phyloP scores from a whole-genome alignment of 192 early-diverging fungal species.

The Diversispora epigaea region DNA sequence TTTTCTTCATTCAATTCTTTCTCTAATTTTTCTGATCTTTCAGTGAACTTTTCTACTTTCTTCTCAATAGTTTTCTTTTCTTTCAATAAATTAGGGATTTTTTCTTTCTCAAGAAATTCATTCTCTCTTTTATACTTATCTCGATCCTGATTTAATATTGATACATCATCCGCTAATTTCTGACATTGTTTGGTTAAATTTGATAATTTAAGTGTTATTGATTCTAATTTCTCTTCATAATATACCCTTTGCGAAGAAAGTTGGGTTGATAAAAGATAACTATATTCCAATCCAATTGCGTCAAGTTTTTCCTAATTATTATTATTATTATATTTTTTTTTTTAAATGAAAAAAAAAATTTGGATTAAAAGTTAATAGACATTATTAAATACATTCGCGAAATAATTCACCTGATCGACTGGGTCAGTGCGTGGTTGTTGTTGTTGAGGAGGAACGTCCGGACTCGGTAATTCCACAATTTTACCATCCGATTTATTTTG shows the following conservation, averaged over 20 bases:
- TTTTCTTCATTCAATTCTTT: slow-evolving; percentile 72
- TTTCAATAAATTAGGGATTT: slow-evolving; percentile 38
- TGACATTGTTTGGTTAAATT: slow-evolving; percentile 42
- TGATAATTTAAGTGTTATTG: slow-evolving; percentile 53
- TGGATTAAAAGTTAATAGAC: too few relatives aligned
- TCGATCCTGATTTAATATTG: slow-evolving; percentile 34
- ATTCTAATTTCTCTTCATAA: slow-evolving; percentile 71
- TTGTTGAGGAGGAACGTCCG: slow-evolving; percentile 5
- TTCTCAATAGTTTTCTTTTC: slow-evolving; percentile 56
- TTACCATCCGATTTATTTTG: slow-evolving; percentile 92
- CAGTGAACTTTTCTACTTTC: slow-evolving; percentile 59
- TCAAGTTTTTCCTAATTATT: slow-evolving; percentile 67
- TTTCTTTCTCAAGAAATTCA: slow-evolving; percentile 44
- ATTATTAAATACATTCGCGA: background rate
- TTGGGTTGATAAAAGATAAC: slow-evolving; percentile 77
- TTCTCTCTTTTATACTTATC: slow-evolving; percentile 30
- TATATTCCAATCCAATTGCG: slow-evolving; percentile 76
- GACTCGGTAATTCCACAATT: slow-evolving; percentile 78
- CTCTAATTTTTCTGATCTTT: slow-evolving; percentile 53
- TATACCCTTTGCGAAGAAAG: slow-evolving; percentile 84
- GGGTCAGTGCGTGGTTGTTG: slow-evolving; percentile 10
- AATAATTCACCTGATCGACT: slow-evolving; percentile 10
- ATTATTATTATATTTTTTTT: background rate
- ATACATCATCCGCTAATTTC: slow-evolving; percentile 39
- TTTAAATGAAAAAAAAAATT: background rate